phyloP scores from a whole-genome alignment of 2,329 filamentous ascomycete species.

The Allantophomopsis cytisporea region DNA sequence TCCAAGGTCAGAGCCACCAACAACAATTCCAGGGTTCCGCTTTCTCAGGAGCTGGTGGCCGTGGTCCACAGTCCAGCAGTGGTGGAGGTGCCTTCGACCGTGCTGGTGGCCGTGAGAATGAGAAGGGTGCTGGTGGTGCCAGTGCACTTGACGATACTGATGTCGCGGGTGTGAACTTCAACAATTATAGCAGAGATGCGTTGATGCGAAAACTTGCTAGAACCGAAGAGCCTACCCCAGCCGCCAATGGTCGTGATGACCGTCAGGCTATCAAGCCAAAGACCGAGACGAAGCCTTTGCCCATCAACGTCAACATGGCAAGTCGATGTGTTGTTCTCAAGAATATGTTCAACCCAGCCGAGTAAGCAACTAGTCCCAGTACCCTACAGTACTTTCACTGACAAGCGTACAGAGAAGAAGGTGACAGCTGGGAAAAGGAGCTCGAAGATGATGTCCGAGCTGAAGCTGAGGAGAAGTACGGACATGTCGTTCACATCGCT shows the following conservation, averaged over 20 bases:
- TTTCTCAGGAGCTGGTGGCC: constrained; percentile 82
- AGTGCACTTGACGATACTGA: constrained; percentile 96
- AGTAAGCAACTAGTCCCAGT: constrained; percentile 46
- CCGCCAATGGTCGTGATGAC: constrained; percentile 37
- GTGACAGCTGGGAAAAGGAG: constrained; percentile 81
- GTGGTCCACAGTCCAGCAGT: constrained; percentile 68
- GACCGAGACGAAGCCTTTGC: constrained; percentile 64
- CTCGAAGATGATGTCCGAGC: constrained; percentile 85
- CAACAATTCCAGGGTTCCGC: constrained; percentile 74
- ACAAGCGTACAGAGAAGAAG: constrained; percentile 53
- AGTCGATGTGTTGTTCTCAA: constrained; percentile 88
- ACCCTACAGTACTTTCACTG: constrained; percentile 18
- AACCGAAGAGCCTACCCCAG: constrained; percentile 66
- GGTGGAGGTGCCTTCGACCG: constrained; percentile 69
- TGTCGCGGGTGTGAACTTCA: constrained; percentile 97
- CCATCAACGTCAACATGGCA: constrained; percentile 80
- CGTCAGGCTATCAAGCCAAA: constrained; percentile 68
- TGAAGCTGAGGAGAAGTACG: constrained; percentile 93
- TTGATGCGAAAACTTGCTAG: constrained; percentile 97
- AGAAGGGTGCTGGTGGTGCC: constrained; percentile 76
- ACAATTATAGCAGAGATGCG: constrained; percentile 95
- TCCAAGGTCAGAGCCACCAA: constrained; percentile 64
- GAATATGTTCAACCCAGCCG: constrained; percentile 86
- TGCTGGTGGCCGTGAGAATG: constrained; percentile 74
- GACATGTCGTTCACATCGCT: constrained; percentile 92